Evolutionary conservation across 1,139 yeast species (phyloP).

Genomic region (Casaregolazyma lundiana): DNA sequence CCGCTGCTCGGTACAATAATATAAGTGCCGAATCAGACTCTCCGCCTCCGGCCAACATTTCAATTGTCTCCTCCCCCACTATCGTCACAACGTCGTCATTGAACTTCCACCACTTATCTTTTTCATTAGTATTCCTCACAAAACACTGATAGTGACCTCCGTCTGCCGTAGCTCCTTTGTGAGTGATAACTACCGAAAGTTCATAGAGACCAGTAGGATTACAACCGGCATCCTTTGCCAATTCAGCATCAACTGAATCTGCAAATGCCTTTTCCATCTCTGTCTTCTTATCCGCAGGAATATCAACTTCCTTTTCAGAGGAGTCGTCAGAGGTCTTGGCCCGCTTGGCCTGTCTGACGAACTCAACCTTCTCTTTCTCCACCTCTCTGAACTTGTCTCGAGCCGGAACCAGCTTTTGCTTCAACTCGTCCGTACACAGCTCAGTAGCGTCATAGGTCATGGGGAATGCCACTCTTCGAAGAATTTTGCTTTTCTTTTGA

Average conservation of each 20-base stretch:
- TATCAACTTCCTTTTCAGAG: conserved; percentile 31
- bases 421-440: conserved; percentile 71
- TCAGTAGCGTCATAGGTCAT: conserved; percentile 77
- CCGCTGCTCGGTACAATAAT: conserved; percentile 68
- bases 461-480: conserved; percentile 92
- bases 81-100: conserved; percentile 87
- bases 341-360: conserved; percentile 71
- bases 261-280: conserved; percentile 32
- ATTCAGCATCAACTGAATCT: conserved; percentile 29
- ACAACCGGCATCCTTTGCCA: conserved; percentile 50
- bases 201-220: conserved; percentile 88
- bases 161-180: conserved; percentile 93
- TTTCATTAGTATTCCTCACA: conserved; percentile 65
- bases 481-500: conserved; percentile 82
- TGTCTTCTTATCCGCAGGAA: conserved; percentile 32
- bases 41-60: conserved; percentile 91
- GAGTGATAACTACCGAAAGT: conserved; percentile 79
- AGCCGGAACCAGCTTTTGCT: conserved; percentile 57
- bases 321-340: conserved; percentile 36
- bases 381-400: conserved; percentile 76
- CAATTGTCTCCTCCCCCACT: conserved; percentile 75
- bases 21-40: conserved; percentile 95
- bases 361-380: conserved; percentile 71
- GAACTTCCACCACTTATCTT: conserved; percentile 82
- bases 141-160: conserved; percentile 96